Conservation (phyloP, 768 basidiomycete species). For the Tylopilus sp. region DNA sequence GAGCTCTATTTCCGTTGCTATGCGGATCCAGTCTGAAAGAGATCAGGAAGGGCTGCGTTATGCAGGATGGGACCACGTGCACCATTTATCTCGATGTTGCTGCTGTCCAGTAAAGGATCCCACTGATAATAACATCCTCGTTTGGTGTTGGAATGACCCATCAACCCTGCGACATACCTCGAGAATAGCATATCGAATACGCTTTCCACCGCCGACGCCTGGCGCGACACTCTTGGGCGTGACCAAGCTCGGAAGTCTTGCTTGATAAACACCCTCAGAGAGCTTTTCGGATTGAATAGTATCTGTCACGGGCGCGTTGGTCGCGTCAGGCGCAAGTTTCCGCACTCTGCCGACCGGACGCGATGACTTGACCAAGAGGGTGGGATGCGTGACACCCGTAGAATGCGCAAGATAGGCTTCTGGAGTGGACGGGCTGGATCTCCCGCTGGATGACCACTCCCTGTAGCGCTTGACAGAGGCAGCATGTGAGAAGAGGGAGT, state of each 20-base stretch:
- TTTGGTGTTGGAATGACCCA: not conserved
- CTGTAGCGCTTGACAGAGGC: conserved; percentile 76
- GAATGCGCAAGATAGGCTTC: conserved; percentile 3
- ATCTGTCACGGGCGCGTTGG: conserved; percentile 24
- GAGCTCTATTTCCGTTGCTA: conserved; percentile 89
- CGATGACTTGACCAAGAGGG: conserved; percentile 63
- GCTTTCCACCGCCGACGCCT: conserved; percentile 57
- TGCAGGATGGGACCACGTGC: conserved; percentile 4
- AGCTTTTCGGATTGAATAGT: conserved; percentile 43
- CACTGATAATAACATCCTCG: conserved; percentile 56
- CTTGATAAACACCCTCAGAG: conserved; percentile 66
- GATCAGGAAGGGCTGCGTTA: conserved; percentile 3
- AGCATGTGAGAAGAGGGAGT: conserved; percentile 82
- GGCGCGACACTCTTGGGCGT: conserved; percentile 70
- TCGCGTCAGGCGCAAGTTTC: conserved; percentile 31
- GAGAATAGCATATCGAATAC: conserved; percentile 81
- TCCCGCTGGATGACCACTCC: conserved; percentile 67
- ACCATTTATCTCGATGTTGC: conserved; percentile 84
- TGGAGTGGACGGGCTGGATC: conserved; percentile 43
- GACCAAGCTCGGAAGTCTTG: conserved; percentile 68
- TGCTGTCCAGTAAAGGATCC: conserved; percentile 84
- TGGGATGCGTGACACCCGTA: conserved; percentile 30
- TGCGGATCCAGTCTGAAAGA: conserved; percentile 77
- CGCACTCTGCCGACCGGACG: conserved; percentile 55
- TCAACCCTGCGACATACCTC: conserved; percentile 51